Evolutionary conservation across 345 rosid genomes (phyloP).

Genomic region (Eucalyptus marginata): DNA sequence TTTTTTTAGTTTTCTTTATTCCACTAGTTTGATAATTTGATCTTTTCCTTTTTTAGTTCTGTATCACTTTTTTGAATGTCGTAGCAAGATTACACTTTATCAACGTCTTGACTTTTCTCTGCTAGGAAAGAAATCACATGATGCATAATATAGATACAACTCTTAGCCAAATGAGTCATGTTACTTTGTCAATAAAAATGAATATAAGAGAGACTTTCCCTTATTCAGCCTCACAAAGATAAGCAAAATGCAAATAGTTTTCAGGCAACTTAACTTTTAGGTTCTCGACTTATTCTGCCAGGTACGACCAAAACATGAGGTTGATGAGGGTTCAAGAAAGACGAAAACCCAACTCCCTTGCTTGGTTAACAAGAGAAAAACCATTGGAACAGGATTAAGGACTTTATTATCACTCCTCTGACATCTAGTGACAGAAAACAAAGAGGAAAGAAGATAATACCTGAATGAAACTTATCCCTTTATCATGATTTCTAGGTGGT

Average conservation of each 20-base stretch:
- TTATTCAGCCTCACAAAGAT: not conserved
- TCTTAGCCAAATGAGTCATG: not conserved
- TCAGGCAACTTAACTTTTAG: not conserved
- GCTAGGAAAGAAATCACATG: not conserved
- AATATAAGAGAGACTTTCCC: not conserved
- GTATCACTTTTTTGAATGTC: not conserved
- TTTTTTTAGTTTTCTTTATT: not conserved
- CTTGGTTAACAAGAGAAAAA: not conserved
- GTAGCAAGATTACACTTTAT: not conserved
- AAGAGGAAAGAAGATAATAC: not conserved
- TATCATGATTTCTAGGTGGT: not conserved
- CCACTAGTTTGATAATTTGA: not conserved
- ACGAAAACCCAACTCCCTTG: not conserved
- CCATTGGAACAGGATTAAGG: not conserved
- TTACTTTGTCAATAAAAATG: not conserved
- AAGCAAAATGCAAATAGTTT: not conserved
- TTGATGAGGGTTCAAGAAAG: not conserved
- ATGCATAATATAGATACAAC: not conserved
- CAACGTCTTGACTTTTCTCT: not conserved
- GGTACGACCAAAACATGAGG: not conserved
- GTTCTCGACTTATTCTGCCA: not conserved
- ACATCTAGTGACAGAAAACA: not conserved
- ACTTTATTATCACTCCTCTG: not conserved
- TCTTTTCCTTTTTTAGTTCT: not conserved
- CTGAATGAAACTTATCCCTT: not conserved